A percentile compares a stretch with the other conserved stretches of the same genome.
These are phyloP conservation scores for Paramecium biaurelia DNA, from an alignment of 73 alveolate species.

Conservation along the genomic window DNA sequence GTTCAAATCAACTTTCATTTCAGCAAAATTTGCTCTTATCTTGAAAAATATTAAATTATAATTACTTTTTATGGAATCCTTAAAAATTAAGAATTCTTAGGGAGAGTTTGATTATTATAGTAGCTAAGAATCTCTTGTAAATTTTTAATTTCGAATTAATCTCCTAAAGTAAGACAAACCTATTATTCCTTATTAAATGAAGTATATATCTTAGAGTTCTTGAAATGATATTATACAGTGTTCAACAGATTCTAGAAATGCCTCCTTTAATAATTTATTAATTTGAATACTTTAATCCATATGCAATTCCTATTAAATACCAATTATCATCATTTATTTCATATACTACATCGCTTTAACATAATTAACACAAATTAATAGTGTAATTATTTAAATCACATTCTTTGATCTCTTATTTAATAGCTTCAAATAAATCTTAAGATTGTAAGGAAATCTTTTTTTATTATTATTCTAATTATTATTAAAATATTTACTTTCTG, in stretches of 20 bases:
- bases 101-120: background rate
- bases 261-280: background rate
- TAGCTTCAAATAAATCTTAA: constrained; percentile 37
- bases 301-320: constrained; percentile 36
- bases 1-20: constrained; percentile 35
- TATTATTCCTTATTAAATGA: background rate
- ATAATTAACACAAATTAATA: background rate
- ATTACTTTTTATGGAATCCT: constrained; percentile 11
- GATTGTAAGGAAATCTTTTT: background rate
- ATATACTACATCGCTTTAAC: background rate
- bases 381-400: constrained; percentile 11
- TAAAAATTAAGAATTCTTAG: background rate
- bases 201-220: constrained; percentile 28
- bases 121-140: background rate
- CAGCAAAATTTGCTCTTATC: background rate
- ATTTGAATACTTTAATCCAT: constrained; percentile 16
- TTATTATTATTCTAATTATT: background rate
- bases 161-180: constrained; percentile 30
- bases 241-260: constrained; percentile 31
- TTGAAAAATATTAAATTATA: background rate
- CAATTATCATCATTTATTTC: constrained; percentile 52
- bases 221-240: background rate
- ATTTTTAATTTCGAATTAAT: background rate
- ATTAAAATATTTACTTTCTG: background rate
- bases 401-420: constrained; percentile 21